A percentile compares a stretch with the other conserved stretches of the same genome.
phyloP scores from a whole-genome alignment of 75 land plant genomes.

The Larix kaempferi region DNA sequence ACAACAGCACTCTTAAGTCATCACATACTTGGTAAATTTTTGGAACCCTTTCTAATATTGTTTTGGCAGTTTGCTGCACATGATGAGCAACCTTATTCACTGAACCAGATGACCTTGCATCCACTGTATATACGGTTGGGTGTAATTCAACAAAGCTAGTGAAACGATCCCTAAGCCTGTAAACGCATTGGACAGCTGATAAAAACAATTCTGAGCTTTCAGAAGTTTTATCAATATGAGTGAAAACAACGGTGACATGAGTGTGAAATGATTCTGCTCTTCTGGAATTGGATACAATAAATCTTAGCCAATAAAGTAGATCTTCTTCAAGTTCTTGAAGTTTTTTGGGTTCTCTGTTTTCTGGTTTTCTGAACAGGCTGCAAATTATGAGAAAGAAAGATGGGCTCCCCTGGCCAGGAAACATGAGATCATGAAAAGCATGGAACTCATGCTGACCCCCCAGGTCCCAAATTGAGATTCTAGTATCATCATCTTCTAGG shows the following conservation, averaged over 20 bases:
- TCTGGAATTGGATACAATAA: constrained; percentile 68
- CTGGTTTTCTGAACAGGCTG: constrained; percentile 53
- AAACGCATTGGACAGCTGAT: constrained; percentile 23
- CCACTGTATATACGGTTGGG: constrained; percentile 59
- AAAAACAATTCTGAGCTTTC: constrained; percentile 29
- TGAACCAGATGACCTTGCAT: constrained; percentile 60
- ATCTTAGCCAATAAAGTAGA: constrained; percentile 72
- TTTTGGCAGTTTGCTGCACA: constrained; percentile 40
- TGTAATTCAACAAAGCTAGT: constrained; percentile 50
- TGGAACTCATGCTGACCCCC: constrained; percentile 64
- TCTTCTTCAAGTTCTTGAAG: constrained; percentile 64
- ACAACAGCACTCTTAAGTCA: constrained; percentile 41
- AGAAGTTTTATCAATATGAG: constrained; percentile 52
- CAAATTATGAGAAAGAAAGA: constrained; percentile 58
- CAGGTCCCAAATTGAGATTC: constrained; percentile 80
- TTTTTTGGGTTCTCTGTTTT: constrained; percentile 36
- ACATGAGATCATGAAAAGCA: constrained; percentile 75
- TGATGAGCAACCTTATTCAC: constrained; percentile 58
- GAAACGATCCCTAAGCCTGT: constrained; percentile 54
- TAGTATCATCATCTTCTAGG: constrained; percentile 53
- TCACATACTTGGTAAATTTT: constrained; percentile 60
- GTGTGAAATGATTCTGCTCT: constrained; percentile 46
- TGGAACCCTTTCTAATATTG: constrained; percentile 62
- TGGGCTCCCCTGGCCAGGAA: constrained; percentile 68
- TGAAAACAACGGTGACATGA: constrained; percentile 55